Evolutionary conservation across 192 early-diverging fungal genomes (phyloP), one percentile per base, ranked within the genome.

Genomic region (Pilaira anomala): DNA sequence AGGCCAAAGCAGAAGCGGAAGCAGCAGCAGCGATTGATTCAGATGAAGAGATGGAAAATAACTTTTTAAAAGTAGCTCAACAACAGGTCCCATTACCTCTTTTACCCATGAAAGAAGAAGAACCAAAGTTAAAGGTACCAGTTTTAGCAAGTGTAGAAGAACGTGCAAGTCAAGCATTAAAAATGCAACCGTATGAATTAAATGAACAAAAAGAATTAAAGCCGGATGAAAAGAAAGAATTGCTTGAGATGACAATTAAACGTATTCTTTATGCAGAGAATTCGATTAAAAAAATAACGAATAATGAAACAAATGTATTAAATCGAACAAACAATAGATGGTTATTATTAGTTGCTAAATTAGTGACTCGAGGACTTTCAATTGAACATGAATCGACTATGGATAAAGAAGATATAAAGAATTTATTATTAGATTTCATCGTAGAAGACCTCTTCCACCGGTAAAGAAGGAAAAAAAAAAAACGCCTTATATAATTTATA

Each of bases 381-480:
- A 46, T 22, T 48, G 59, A 30, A 48, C 18, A 65, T 26, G 39
- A 51, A 26, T 26, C 7, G n/a, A 14, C 30, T 11, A 19, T 25
- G 26, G 60, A 68, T 56, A 41, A 36, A 26, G 62, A 77, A 56
- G 65, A 72, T 24, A 33, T 76, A 55, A 68, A 68, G 50, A 58
- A 68, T 12, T 65, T 73, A 33, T 65, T 88, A 45, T 42, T 87
- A 6, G 69, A 84, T 21, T 88, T 77, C 61, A 72, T 90, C 18
- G 65, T 89, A 53, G 66, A 76, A 36, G 80, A 88, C 53, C 86
- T 93, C 53, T 71, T 74, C n/a, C 64, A 71, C 26, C 78, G 88
- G 80, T 85, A 75, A 45, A 14, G 42, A 13, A 16, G 3, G n/a
- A n/a, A n/a, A n/a, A n/a, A n/a, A n/a, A n/a, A n/a, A n/a, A n/a